Evolutionary conservation across 2,329 filamentous ascomycete species (phyloP), one percentile per base, ranked within the genome.

Genomic region (Anisogramma anomala): DNA sequence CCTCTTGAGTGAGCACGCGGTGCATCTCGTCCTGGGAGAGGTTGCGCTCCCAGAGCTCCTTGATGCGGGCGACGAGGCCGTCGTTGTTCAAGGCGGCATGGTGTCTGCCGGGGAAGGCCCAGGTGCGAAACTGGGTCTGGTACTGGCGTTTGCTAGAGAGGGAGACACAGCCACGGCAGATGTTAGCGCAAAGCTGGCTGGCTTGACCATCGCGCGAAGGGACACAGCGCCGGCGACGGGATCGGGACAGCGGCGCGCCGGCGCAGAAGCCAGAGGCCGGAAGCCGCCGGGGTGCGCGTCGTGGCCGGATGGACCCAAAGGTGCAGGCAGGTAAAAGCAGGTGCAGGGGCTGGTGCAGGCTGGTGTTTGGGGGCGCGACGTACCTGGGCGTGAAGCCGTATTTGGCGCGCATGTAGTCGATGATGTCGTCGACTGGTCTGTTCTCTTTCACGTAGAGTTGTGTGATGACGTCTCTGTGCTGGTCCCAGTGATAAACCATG

Each of bases 41-140:
- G 54, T 89, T 91, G 51, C 66, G 68, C 56, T 84, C 79, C 84
- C 84, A 91, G 52, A 91, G 67, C 60, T 88, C 74, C 54, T 77
- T 79, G 46, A 89, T 71, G 22, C 84, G 75, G 14, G 70, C 71
- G 30, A 84, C 74, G 6, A 89, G 71, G 18, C 65, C 66, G 11
- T 69, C 65, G 55, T 86, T 81, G 53, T 82, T 82, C 55, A 86
- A 75, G 1, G 79, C 77, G 1, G 78, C 77, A 45, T 79, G 77
- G 50, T 83, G 77, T 57, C 85, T 85, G 43, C 71, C 74, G 11
- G 84, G 83, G 51, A 91, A 89, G 6, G 76, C 72, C 85, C 85
- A 91, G 56, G 76, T 69, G 54, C 78, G 81, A 60, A 87, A 84
- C 51, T 86, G 81, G 3, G 71, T 77, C 58, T 86, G 82, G 47